A percentile compares a stretch with the other conserved stretches of the same genome.
Conservation (phyloP, 2,329 filamentous ascomycete genomes). For the Mollisia scopiformis region DNA sequence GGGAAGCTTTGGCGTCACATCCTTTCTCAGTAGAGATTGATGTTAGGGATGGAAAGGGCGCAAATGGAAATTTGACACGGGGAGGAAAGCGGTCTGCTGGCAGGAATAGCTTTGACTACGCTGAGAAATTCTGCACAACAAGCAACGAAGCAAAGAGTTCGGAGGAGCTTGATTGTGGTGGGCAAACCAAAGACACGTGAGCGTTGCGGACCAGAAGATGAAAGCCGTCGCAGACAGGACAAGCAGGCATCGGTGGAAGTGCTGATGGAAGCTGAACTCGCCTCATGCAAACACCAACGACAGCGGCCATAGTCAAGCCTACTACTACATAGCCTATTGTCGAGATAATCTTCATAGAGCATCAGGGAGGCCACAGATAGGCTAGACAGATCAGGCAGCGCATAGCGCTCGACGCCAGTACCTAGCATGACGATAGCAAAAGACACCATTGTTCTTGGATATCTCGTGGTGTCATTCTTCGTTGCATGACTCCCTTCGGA, state of each 20-base stretch:
- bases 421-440: slow-evolving; percentile 81
- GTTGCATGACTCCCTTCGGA: slow-evolving; percentile 33
- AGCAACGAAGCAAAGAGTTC: background rate
- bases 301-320: slow-evolving; percentile 40
- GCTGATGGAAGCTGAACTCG: slow-evolving; percentile 23
- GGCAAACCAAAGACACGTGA: background rate
- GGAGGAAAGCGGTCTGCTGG: background rate
- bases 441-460: slow-evolving; percentile 46
- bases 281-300: slow-evolving; percentile 37
- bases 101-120: background rate
- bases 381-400: slow-evolving; percentile 57
- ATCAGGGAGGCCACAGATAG: slow-evolving; percentile 42
- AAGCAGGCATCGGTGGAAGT: slow-evolving; percentile 15
- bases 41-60: background rate
- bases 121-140: background rate
- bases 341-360: slow-evolving; percentile 72
- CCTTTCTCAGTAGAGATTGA: background rate
- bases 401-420: slow-evolving; percentile 65
- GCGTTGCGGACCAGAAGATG: slow-evolving; percentile 6
- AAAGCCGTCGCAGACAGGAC: slow-evolving; percentile 5
- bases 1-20: background rate
- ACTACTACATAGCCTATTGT: slow-evolving; percentile 62
- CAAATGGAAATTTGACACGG: too few relatives aligned
- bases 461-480: slow-evolving; percentile 39
- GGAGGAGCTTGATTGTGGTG: background rate